Conservation (phyloP, 2,329 filamentous ascomycete species). For the Fusarium brachygibbosum region DNA sequence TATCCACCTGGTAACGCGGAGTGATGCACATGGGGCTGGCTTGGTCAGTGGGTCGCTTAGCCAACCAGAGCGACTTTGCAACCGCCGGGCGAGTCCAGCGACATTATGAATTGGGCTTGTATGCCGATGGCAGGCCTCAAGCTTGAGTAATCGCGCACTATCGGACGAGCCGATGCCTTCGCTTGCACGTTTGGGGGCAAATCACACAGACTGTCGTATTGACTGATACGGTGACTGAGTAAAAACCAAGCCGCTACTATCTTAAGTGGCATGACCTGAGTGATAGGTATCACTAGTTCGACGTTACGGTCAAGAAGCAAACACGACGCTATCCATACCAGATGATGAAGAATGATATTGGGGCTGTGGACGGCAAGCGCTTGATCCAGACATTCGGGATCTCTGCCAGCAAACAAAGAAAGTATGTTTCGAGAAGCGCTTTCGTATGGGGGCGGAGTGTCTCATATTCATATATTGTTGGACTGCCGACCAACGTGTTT, state of each 20-base stretch:
- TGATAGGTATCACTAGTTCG: conserved; percentile 25
- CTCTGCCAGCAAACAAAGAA: conserved; percentile 15
- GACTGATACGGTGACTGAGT: conserved; percentile 29
- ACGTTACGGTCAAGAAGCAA: conserved; percentile 12
- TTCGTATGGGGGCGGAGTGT: conserved; percentile 23
- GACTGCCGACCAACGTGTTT: conserved; percentile 22
- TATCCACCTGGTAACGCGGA: conserved; percentile 33
- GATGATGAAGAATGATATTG: conserved; percentile 20
- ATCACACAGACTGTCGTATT: conserved; percentile 31
- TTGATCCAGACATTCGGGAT: conserved; percentile 13
- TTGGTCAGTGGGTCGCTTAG: conserved; percentile 7
- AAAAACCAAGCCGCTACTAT: conserved; percentile 19
- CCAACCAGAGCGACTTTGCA: conserved; percentile 36
- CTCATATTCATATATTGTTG: conserved; percentile 17
- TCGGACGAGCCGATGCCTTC: conserved; percentile 40
- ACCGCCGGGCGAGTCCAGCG: conserved; percentile 18
- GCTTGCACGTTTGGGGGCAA: conserved; percentile 38
- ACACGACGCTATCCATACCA: conserved; percentile 11
- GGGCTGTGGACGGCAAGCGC: conserved; percentile 23
- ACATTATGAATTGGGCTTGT: conserved; percentile 12
- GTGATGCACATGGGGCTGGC: conserved; percentile 28
- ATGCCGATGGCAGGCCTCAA: conserved; percentile 34
- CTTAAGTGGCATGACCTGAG: conserved; percentile 24
- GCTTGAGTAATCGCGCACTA: conserved; percentile 39
- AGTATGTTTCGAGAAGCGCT: conserved; percentile 39